Evolutionary conservation across 2,329 filamentous ascomycete genomes (phyloP), one percentile per base, ranked within the genome.

Genomic region (Penicillium sp.): DNA sequence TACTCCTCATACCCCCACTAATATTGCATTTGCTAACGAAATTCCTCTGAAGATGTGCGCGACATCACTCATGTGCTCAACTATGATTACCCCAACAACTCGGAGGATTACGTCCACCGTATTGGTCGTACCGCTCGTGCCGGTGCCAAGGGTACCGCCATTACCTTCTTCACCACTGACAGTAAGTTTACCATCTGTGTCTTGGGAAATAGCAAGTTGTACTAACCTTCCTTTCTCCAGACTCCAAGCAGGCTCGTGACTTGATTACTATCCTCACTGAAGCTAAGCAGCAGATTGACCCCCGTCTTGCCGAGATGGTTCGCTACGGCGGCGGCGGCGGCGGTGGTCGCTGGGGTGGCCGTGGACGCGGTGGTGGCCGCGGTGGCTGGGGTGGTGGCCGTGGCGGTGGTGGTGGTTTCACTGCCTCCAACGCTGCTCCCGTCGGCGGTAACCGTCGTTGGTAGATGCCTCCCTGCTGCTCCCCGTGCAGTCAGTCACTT

Each of bases 21-120:
- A 72, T 82, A 81, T 80, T 79, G 82, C 84, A 71, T 72, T 76
- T 86, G 86, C 91, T 96, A 95, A 96, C 90, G 84, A 85, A 60
- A 63, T 61, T 34, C 76, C 81, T 46, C 15, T 61, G 75, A 97
- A 97, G 94, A 99, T 89, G 94, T 99, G 83, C 93, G 92, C 82
- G 96, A 99, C 85, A 99, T 99, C 83, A 97, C 94, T 81, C 94
- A 99, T 82, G 94, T 99, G 81, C 86, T 99, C 82, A 97, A 97
- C 87, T 97, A 97, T 90, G 94, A 97, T 78, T 97, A 97, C 80
- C 93, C 93, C 78, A 97, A 97, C 84, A 97, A 87, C 76, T 87
- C 84, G 70, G 85, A 87, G 76, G 85, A 87, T 71, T 87, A 87
- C 70, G 83, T 87, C 74, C 85, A 87, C 75, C 84, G 85, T 72